These are phyloP conservation scores for Diaporthe batatas DNA, from an alignment of 2,329 filamentous ascomycete genomes.

Conservation along the genomic window DNA sequence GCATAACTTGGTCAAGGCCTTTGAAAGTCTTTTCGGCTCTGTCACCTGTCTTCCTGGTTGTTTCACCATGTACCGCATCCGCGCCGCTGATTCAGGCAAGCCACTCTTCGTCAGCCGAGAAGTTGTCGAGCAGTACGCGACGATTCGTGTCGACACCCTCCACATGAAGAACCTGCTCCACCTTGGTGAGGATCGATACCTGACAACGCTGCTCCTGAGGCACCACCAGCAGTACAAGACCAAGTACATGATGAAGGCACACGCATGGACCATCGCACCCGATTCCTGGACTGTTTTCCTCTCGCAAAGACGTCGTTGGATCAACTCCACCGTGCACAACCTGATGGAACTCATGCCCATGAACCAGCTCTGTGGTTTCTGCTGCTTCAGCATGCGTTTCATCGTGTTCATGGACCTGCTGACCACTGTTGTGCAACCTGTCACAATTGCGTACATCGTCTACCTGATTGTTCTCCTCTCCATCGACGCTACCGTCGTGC, in stretches of 20 bases:
- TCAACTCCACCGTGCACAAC: slow-evolving; percentile 99
- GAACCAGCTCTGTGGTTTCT: slow-evolving; percentile 97
- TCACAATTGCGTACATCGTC: slow-evolving; percentile 88
- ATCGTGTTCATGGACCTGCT: slow-evolving; percentile 95
- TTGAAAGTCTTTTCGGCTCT: slow-evolving; percentile 96
- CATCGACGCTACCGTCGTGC: slow-evolving; percentile 74
- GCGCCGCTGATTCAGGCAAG: slow-evolving; percentile 93
- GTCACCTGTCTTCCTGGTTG: slow-evolving; percentile 98
- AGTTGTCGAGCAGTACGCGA: slow-evolving; percentile 87
- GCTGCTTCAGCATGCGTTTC: slow-evolving; percentile 99
- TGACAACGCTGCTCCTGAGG: slow-evolving; percentile 95
- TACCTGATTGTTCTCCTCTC: slow-evolving; percentile 87
- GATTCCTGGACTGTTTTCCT: slow-evolving; percentile 95
- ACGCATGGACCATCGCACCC: slow-evolving; percentile 97
- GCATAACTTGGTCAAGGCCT: slow-evolving; percentile 96
- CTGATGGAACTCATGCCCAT: slow-evolving; percentile 94
- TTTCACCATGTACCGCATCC: slow-evolving; percentile 99
- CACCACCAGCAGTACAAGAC: slow-evolving; percentile 96
- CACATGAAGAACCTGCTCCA: slow-evolving; percentile 99
- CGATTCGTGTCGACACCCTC: slow-evolving; percentile 95
- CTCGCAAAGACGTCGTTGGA: slow-evolving; percentile 98
- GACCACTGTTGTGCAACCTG: slow-evolving; percentile 91
- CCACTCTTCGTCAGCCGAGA: slow-evolving; percentile 96
- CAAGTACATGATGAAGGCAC: slow-evolving; percentile 92
- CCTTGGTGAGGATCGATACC: slow-evolving; percentile 95